Base-by-base conservation (phyloP, 495 filamentous ascomycete species). In the Penicillium salamii region DNA sequence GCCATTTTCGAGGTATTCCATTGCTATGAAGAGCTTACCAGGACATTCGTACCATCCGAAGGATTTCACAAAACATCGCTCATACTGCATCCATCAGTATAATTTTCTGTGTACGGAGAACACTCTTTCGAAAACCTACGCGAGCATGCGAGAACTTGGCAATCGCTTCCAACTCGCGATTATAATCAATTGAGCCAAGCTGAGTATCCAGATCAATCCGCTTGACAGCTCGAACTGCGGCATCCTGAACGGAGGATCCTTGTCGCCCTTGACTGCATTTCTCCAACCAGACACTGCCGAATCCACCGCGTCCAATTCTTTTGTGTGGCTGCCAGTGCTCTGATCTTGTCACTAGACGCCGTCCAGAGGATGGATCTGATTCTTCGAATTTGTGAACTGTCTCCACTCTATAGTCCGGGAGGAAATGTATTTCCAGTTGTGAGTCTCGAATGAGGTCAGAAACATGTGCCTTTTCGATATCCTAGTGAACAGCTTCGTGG, bases 161-260 rank as follows among this genome's bases (percentile, higher is more conserved):
- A 37, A 71, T 68, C 7, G 69, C 70, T 52, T 75, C 71, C 7
- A 75, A 41, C 42, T 76, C 73, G 3, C 62, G 55, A 23, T 49
- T 53, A 29, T 66, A 71, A 31, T 67, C 52, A 18, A 65, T 47
- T n/a, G n/a, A n/a, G 1, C 47, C 41, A 33, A 23, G 29, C 35
- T 64, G 57, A 6, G 52, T 23, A 19, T 54, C 28, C 12, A 24
- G 52, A 18, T 57, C 50, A 23, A 42, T 54, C 9, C 51, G 26
- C 23, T 60, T 62, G 1, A 57, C 45, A 9, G 50, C 54, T 46
- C 50, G 38, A 7, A 53, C 13, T 36, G 34, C 21, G 26, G n/a
- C 23, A 28, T 12, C 7, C 28, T 42, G 23, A 7, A 11, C 20
- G 24, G 29, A 23, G 15, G 12, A 24, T 41, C 46, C 9, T 8